These are phyloP conservation scores for Starmerella khaoyaiensis DNA, from an alignment of 805 yeast species.

Conservation along the genomic window DNA sequence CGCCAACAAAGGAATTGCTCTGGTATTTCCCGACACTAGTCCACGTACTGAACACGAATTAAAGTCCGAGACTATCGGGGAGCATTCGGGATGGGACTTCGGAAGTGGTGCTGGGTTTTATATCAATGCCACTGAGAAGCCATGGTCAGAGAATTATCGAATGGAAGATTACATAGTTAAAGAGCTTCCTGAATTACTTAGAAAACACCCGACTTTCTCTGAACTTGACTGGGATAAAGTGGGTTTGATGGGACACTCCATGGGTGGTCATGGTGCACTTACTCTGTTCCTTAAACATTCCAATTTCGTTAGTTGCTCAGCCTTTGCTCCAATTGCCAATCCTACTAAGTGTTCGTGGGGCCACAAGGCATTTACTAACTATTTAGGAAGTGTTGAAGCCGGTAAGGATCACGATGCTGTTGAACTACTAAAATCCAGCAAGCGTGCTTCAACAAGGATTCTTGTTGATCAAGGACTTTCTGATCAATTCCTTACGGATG, in stretches of 20 bases:
- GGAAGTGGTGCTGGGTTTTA: slow-evolving; percentile 96
- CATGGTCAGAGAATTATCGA: slow-evolving; percentile 59
- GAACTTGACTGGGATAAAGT: slow-evolving; percentile 45
- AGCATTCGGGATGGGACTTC: slow-evolving; percentile 73
- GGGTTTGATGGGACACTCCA: slow-evolving; percentile 90
- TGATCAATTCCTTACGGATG: slow-evolving; percentile 54
- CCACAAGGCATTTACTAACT: slow-evolving; percentile 62
- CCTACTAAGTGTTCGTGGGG: slow-evolving; percentile 83
- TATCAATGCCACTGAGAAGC: slow-evolving; percentile 64
- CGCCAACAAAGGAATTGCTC: slow-evolving; percentile 67
- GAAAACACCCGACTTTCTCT: slow-evolving; percentile 22
- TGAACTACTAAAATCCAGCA: slow-evolving; percentile 40
- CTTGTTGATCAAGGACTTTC: slow-evolving; percentile 71
- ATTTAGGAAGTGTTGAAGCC: slow-evolving; percentile 41
- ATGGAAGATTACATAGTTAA: slow-evolving; percentile 75
- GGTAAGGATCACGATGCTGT: slow-evolving; percentile 85
- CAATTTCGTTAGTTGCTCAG: slow-evolving; percentile 68
- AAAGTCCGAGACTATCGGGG: slow-evolving; percentile 56
- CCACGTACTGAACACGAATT: slow-evolving; percentile 40
- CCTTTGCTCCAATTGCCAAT: slow-evolving; percentile 81
- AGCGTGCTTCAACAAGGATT: slow-evolving; percentile 23
- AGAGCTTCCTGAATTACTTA: slow-evolving; percentile 51
- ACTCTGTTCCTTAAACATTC: slow-evolving; percentile 56
- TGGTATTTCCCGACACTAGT: slow-evolving; percentile 92
- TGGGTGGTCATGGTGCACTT: slow-evolving; percentile 96